phyloP scores from a whole-genome alignment of 1,139 yeast genomes.

The Protomyces gravidus region DNA sequence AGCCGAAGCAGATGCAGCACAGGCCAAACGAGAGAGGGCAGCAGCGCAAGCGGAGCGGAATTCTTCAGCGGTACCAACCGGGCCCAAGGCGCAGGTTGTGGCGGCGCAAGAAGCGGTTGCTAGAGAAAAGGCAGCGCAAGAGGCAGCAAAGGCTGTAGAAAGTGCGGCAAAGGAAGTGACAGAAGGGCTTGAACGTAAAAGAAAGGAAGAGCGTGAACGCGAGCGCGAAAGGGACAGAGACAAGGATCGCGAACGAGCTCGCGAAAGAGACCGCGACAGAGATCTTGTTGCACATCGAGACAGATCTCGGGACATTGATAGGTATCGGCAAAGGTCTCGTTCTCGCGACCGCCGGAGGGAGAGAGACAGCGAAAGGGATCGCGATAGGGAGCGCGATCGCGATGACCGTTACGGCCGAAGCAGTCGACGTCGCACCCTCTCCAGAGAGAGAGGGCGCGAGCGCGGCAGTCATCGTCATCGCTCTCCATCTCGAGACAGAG shows the following conservation, averaged over 20 bases:
- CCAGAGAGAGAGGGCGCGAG: no score
- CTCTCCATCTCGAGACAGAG: background rate
- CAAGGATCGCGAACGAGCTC: slow-evolving; percentile 3
- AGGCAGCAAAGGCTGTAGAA: slow-evolving; percentile 1
- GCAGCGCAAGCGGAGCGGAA: background rate
- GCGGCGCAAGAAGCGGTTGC: slow-evolving; percentile 3
- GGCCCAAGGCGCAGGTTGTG: background rate
- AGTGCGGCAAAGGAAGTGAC: background rate
- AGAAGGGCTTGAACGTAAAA: background rate
- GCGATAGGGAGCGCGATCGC: background rate
- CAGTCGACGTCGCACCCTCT: background rate
- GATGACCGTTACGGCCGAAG: slow-evolving; percentile 14
- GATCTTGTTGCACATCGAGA: background rate
- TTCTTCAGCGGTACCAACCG: background rate
- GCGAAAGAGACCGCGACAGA: slow-evolving; percentile 1
- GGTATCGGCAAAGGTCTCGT: background rate
- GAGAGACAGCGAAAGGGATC: background rate
- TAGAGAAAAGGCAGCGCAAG: background rate
- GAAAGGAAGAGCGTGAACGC: background rate
- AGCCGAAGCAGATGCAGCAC: slow-evolving; percentile 34
- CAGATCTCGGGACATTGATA: background rate
- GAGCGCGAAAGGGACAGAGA: background rate
- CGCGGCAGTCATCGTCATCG: background rate
- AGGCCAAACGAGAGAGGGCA: background rate
- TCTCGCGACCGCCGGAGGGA: background rate